Percentiles rank a stretch among this genome's conserved stretches.
Conservation (phyloP, 2,329 filamentous ascomycete genomes). For the Chrysosporium keratinophilum region DNA sequence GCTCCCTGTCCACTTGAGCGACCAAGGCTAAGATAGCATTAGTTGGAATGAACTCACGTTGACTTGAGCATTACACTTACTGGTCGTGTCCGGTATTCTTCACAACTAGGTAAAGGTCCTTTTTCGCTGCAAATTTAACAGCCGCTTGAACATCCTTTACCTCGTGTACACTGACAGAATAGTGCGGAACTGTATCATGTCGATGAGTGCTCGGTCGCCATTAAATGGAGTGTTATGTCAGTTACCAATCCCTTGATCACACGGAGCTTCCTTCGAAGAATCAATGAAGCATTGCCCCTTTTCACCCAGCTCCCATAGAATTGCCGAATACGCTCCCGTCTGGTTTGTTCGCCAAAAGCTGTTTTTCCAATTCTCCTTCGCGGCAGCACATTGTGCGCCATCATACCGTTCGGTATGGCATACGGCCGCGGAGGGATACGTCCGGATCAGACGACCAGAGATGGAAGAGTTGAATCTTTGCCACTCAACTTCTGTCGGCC, state of each 20-base stretch:
- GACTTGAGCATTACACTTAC: conserved; percentile 13
- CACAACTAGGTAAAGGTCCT: conserved; percentile 22
- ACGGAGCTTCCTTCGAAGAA: conserved; percentile 17
- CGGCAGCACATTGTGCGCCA: conserved; percentile 13
- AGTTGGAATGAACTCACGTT: not conserved
- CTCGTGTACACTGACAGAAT: conserved; percentile 17
- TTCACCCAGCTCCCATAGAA: conserved; percentile 24
- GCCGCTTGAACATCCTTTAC: conserved; percentile 17
- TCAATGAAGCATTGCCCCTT: conserved; percentile 23
- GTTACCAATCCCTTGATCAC: conserved; percentile 20
- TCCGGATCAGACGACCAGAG: conserved; percentile 14
- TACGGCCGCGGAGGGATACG: conserved; percentile 16
- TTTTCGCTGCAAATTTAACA: conserved; percentile 21
- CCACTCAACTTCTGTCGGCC: conserved; percentile 16
- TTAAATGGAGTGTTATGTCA: not conserved
- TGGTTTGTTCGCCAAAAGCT: conserved; percentile 20
- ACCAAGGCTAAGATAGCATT: conserved; percentile 17
- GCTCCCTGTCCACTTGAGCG: conserved; percentile 21
- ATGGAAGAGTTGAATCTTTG: conserved; percentile 14
- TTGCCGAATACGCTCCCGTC: conserved; percentile 22
- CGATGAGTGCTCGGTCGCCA: not conserved
- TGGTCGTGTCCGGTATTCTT: conserved; percentile 26
- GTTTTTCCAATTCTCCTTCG: conserved; percentile 17
- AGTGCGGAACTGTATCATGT: conserved; percentile 18
- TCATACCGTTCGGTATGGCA: conserved; percentile 16